phyloP scores from a whole-genome alignment of 108 stramenopile genomes.

The Skeletonema potamos region DNA sequence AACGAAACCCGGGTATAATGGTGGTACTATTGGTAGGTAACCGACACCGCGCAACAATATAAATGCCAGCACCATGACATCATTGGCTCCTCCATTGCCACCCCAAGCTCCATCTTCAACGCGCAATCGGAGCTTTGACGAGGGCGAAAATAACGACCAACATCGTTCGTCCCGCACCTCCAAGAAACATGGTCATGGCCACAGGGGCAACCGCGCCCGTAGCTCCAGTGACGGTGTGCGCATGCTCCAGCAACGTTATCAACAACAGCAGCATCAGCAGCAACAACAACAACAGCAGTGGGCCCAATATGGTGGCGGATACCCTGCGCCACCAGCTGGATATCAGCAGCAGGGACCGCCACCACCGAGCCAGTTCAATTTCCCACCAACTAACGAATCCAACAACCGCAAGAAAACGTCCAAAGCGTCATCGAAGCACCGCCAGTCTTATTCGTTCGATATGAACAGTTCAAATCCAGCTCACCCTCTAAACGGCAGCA shows the following conservation, averaged over 20 bases:
- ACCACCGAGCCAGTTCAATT: background rate
- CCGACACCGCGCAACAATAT: background rate
- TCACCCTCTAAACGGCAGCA: background rate
- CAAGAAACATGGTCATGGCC: conserved; percentile 1
- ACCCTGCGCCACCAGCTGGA: background rate
- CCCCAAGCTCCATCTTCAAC: conserved; percentile 21
- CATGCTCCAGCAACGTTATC: conserved; percentile 19
- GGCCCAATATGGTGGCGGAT: background rate
- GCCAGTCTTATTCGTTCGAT: background rate
- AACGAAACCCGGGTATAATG: no score
- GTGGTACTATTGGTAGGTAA: no score
- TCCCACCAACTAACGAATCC: conserved; percentile 14
- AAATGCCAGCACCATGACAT: background rate
- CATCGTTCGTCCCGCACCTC: background rate
- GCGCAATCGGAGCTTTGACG: conserved; percentile 8
- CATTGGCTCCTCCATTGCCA: background rate
- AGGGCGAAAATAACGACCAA: background rate
- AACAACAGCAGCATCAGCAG: conserved; percentile 19
- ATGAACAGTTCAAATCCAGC: background rate
- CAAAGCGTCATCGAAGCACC: background rate
- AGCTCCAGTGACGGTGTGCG: conserved; percentile 29
- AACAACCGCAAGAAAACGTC: background rate
- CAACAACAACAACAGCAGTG: background rate
- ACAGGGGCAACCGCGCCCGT: conserved; percentile 6
- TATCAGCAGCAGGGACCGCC: conserved; percentile 13